Evolutionary conservation across 1,139 yeast genomes (phyloP).

Genomic region (Protomyces gravidus): DNA sequence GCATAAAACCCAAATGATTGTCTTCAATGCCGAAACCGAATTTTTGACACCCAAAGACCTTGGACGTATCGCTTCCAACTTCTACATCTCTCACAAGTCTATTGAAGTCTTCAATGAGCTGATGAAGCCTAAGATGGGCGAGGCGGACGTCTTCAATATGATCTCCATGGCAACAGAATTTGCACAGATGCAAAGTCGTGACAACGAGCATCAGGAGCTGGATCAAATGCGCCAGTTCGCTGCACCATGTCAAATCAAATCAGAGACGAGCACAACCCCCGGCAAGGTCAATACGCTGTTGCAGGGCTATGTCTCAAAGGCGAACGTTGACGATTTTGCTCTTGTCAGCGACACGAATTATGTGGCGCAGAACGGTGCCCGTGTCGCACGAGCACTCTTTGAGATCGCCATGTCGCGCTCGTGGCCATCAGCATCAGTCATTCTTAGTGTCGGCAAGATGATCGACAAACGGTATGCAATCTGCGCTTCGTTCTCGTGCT

Average conservation of each 20-base stretch:
- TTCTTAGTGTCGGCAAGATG: conserved; percentile 56
- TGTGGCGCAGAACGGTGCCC: conserved; percentile 90
- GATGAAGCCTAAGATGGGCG: conserved; percentile 80
- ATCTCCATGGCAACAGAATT: conserved; percentile 92
- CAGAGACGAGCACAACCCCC: conserved; percentile 67
- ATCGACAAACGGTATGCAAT: conserved; percentile 56
- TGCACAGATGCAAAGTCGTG: conserved; percentile 77
- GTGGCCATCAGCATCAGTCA: conserved; percentile 60
- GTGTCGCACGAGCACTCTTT: conserved; percentile 88
- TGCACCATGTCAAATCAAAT: conserved; percentile 78
- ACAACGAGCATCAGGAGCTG: conserved; percentile 78
- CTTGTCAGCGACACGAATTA: conserved; percentile 81
- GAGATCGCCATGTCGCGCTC: conserved; percentile 70
- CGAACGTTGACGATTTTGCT: conserved; percentile 61
- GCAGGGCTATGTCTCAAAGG: conserved; percentile 81
- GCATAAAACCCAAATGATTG: conserved; percentile 84
- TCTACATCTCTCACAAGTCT: conserved; percentile 76
- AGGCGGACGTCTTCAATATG: conserved; percentile 85
- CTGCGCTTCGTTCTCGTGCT: conserved; percentile 21
- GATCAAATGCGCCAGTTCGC: conserved; percentile 53
- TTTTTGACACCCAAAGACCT: conserved; percentile 79
- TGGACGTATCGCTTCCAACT: conserved; percentile 93
- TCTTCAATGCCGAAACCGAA: conserved; percentile 79
- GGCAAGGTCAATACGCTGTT: conserved; percentile 84
- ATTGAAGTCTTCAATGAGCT: conserved; percentile 84